Evolutionary conservation across 495 filamentous ascomycete species (phyloP), one percentile per base, ranked within the genome.

Genomic region (Venustampulla echinocandica): DNA sequence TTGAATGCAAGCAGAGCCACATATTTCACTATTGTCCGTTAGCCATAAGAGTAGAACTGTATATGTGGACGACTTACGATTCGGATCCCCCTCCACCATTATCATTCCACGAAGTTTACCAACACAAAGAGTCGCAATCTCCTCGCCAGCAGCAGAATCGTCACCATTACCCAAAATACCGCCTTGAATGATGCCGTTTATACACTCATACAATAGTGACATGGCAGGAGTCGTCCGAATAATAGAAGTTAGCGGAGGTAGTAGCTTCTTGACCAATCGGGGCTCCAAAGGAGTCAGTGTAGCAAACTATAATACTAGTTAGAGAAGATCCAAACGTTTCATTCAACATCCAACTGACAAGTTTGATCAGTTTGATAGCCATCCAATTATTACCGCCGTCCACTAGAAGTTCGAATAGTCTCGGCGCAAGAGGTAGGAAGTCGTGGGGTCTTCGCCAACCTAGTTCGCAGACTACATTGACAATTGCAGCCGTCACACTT

Each of bases 341-440:
- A 14, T 14, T 10, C 10, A 11, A 18, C n/a, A 17, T 33, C 19
- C 23, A 14, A 65, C 81, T 49, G 58, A 92, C 89, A 41, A 98
- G 75, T 62, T 98, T 98, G 59, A 98, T 98, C 44, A 97, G 77
- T 57, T 98, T 98, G 59, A 98, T 97, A 24, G 88, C 90, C 90
- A 98, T 97, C 92, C 92, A 98, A 65, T 98, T 98, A 61, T 98
- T 97, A 4, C 83, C 85, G 23, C 87, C 78, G 42, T 90, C 84
- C n/a, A 95, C 89, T 9, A 98, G 69, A 10, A 98, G 69, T 43
- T 93, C 87, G 52, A 97, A 98, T 24, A 98, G 68, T 41, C 92
- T 74, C 10, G 93, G 92, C 4, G 92, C 92, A 11, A 98, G 68
- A 6, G 93, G 84, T 2, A 98, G 74, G 54, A 97, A 97, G 60